Conservation (phyloP, 2,329 filamentous ascomycete genomes). For the Chlorencoelia australis region DNA sequence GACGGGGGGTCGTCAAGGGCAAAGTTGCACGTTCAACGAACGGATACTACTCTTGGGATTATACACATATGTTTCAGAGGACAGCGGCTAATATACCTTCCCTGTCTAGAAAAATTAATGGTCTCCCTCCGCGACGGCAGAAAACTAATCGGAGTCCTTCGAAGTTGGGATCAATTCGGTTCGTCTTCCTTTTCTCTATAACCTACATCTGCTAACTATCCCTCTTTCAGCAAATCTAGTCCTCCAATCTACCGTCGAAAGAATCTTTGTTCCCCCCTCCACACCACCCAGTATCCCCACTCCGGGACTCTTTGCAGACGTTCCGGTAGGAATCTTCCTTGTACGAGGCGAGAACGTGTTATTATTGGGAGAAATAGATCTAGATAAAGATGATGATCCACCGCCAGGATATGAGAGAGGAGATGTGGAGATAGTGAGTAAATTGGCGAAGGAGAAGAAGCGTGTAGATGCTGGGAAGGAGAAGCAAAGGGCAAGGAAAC, state of each 20-base stretch:
- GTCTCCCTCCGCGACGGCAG: conserved; percentile 85
- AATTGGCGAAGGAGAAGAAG: conserved; percentile 63
- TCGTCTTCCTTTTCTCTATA: conserved; percentile 28
- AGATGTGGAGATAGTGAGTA: conserved; percentile 58
- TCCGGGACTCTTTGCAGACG: conserved; percentile 65
- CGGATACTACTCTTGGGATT: background rate
- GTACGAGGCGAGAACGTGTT: conserved; percentile 96
- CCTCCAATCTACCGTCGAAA: conserved; percentile 83
- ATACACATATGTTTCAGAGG: background rate
- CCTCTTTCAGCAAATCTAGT: conserved; percentile 70
- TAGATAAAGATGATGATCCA: conserved; percentile 88
- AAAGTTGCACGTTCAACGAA: background rate
- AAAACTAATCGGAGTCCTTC: conserved; percentile 83
- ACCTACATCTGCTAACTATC: background rate
- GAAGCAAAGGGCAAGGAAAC: conserved; percentile 59
- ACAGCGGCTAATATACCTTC: background rate
- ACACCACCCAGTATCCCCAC: conserved; percentile 21
- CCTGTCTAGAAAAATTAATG: conserved; percentile 77
- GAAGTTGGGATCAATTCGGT: conserved; percentile 99
- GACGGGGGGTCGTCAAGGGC: background rate
- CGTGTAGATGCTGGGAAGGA: conserved; percentile 59
- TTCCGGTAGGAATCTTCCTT: conserved; percentile 77
- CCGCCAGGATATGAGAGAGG: conserved; percentile 58
- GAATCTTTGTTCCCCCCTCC: conserved; percentile 52
- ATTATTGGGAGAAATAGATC: conserved; percentile 87